These are phyloP conservation scores for Fusarium coffeatum DNA, from an alignment of 2,329 filamentous ascomycete species.

Conservation along the genomic window DNA sequence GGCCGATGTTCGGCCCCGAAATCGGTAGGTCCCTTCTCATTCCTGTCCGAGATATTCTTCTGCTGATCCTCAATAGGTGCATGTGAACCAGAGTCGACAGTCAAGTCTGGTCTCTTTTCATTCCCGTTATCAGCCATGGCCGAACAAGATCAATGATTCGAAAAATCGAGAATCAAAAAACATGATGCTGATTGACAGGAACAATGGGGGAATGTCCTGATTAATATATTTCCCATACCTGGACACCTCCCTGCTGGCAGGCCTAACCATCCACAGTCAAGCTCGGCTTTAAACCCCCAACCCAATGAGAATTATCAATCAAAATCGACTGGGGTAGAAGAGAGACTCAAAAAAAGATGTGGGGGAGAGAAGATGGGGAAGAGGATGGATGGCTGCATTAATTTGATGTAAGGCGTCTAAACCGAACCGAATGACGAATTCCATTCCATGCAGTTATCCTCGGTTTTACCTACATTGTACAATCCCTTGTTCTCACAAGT, in stretches of 20 bases:
- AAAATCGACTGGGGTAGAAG: conserved; percentile 19
- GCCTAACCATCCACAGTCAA: conserved; percentile 19
- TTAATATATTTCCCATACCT: conserved; percentile 27
- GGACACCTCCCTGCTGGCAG: background rate
- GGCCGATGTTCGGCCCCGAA: conserved; percentile 1
- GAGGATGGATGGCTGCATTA: background rate
- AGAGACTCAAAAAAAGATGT: conserved; percentile 12
- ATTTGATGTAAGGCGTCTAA: background rate
- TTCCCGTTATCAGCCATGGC: conserved; percentile 19
- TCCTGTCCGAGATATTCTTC: conserved; percentile 5
- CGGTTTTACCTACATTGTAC: background rate
- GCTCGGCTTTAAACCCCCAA: conserved; percentile 25
- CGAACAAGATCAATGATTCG: background rate
- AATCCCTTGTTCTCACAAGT: background rate
- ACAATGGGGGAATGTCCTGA: conserved; percentile 21
- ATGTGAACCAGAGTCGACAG: conserved; percentile 7
- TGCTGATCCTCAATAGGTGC: conserved; percentile 1
- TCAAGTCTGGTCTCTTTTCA: conserved; percentile 27
- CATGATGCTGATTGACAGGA: background rate
- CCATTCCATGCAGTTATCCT: background rate
- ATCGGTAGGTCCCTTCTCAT: conserved; percentile 19
- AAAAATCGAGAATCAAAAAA: background rate
- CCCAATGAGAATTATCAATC: conserved; percentile 20
- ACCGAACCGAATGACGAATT: conserved; percentile 28
- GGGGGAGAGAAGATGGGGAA: conserved; percentile 25